Percentiles rank a stretch among this genome's conserved stretches.
phyloP scores from a whole-genome alignment of 495 filamentous ascomycete species.

The Entonaema liquescens region DNA sequence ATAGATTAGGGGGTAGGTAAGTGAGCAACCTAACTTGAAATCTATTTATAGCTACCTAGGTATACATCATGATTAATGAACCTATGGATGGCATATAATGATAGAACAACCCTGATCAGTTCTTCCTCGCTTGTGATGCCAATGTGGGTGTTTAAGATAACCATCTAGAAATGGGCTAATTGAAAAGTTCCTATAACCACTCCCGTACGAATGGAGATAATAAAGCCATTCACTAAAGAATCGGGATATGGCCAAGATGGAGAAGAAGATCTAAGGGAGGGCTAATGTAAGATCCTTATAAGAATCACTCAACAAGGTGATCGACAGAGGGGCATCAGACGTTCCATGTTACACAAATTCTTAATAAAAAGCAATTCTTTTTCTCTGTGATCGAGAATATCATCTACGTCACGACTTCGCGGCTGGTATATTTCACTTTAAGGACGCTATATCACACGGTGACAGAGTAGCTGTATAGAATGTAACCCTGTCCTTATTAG shows the following conservation, averaged over 20 bases:
- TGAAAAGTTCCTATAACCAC: too few relatives aligned
- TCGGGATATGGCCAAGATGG: too few relatives aligned
- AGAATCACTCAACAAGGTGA: background rate
- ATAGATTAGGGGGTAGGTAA: background rate
- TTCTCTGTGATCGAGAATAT: conserved; percentile 2
- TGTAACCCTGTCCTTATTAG: background rate
- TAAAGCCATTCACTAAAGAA: too few relatives aligned
- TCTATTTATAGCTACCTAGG: too few relatives aligned
- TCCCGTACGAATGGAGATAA: too few relatives aligned
- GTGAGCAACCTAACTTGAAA: too few relatives aligned
- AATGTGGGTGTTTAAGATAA: too few relatives aligned
- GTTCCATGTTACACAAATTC: background rate
- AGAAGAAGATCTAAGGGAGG: too few relatives aligned
- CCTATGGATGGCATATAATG: background rate
- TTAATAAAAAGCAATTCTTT: background rate
- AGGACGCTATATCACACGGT: background rate
- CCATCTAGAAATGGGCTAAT: too few relatives aligned
- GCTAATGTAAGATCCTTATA: background rate
- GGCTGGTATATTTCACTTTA: background rate
- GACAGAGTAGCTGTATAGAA: background rate
- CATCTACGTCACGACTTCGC: conserved; percentile 33
- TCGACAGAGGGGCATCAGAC: background rate
- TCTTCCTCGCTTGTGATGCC: too few relatives aligned
- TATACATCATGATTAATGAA: background rate
- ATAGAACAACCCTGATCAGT: too few relatives aligned